These are phyloP conservation scores for Huntiella abstrusa DNA, from an alignment of 2,329 filamentous ascomycete genomes.

Conservation along the genomic window DNA sequence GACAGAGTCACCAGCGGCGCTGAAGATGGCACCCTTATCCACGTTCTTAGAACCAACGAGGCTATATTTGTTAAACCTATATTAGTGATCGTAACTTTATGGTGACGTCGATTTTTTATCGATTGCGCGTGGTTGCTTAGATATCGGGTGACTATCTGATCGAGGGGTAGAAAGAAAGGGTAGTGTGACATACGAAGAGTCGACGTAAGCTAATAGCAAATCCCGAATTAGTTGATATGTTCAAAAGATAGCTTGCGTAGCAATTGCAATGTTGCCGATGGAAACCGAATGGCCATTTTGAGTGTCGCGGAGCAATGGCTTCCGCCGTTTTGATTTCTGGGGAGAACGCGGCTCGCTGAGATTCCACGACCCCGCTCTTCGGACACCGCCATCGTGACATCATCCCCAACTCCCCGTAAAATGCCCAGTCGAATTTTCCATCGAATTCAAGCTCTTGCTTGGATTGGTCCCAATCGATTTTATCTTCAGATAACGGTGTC, in stretches of 20 bases:
- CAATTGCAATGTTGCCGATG: background rate
- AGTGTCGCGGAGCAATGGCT: background rate
- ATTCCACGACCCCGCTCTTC: background rate
- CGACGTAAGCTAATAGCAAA: slow-evolving; percentile 27
- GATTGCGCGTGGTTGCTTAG: too few relatives aligned
- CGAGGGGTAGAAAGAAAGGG: slow-evolving; percentile 5
- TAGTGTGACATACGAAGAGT: slow-evolving; percentile 25
- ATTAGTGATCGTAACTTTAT: background rate
- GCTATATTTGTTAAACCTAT: slow-evolving; percentile 28
- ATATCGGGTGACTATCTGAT: background rate
- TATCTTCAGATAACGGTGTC: too few relatives aligned
- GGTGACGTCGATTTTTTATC: too few relatives aligned
- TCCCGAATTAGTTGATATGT: slow-evolving; percentile 15
- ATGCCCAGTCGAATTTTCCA: background rate
- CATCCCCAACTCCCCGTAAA: background rate
- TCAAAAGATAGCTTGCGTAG: background rate
- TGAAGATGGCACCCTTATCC: slow-evolving; percentile 74
- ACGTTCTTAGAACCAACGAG: slow-evolving; percentile 62
- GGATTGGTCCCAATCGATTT: too few relatives aligned
- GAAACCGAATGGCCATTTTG: background rate
- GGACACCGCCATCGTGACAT: background rate
- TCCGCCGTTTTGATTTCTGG: background rate
- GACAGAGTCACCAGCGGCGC: slow-evolving; percentile 56
- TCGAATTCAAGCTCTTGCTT: background rate
- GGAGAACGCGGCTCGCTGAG: too few relatives aligned